Conservation (phyloP, 139 green algal genomes). For the Haematococcus lacustris region DNA sequence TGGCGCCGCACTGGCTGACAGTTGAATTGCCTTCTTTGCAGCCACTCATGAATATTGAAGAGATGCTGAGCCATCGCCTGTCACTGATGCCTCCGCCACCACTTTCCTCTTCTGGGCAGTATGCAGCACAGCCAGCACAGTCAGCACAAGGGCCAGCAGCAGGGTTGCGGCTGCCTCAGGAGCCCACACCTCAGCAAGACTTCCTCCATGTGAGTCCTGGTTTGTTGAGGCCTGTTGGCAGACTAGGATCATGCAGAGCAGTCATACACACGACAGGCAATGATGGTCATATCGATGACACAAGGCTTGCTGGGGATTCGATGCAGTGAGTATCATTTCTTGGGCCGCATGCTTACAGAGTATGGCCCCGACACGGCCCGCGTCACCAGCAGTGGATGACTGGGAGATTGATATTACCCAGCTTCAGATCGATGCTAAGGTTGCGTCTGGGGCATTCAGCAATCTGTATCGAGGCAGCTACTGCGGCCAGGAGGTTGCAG, state of each 20-base stretch:
- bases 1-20: background rate
- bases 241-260: background rate
- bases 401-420: conserved; percentile 93
- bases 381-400: conserved; percentile 61
- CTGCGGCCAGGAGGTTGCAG: conserved; percentile 95
- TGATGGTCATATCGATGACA: too few species aligned
- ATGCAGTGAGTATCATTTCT: background rate
- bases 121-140: background rate
- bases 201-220: background rate
- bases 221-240: background rate
- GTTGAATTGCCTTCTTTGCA: background rate
- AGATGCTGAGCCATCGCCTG: conserved; percentile 66
- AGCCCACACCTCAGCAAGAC: background rate
- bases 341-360: background rate
- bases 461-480: conserved; percentile 91
- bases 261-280: background rate
- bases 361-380: conserved; percentile 1
- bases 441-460: conserved; percentile 83
- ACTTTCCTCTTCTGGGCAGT: conserved; percentile 1
- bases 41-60: conserved; percentile 45
- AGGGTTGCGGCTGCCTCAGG: background rate
- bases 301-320: background rate
- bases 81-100: conserved; percentile 62
- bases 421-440: conserved; percentile 81
- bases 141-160: background rate